Base-by-base conservation (phyloP, 805 yeast genomes). In the Zygosaccharomyces kombuchaensis region DNA sequence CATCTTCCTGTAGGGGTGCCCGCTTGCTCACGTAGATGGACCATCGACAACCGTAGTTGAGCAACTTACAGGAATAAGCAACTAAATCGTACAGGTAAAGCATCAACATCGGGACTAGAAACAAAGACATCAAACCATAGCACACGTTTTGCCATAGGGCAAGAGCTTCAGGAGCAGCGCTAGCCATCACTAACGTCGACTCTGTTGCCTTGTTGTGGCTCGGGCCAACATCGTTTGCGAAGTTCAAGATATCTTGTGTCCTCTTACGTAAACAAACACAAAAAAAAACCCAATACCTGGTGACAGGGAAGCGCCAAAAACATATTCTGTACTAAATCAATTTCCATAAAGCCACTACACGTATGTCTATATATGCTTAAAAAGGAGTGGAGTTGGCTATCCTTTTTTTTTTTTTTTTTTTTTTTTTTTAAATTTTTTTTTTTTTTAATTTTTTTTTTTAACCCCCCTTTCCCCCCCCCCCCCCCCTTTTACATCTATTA, bases 71-170 rank as follows among this genome's bases (percentile, higher is more conserved):
- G 9, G 44, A 32, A 34, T 51, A 51, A 8, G 47, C 42, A 13
- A 43, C 35, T 8, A 46, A 30, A 36, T 51, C 55, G 36, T 51
- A 51, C 16, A 39, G 19, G 41, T 48, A 51, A n/a, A 51, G 42
- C 14, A 38, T 19, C 21, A 43, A 29, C 36, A 51, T 9, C n/a
- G 55, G 55, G 13, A 45, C 38, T 39, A 51, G 19, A 12, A 43
- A 26, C 36, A 46, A 12, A 35, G 41, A 44, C n/a, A 46, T 51
- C 23, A 51, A 21, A 25, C 14, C 19, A 10, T 13, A 36, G 16
- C 37, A 36, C 3, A 41, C 13, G 32, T 14, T 22, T 34, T 41
- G 34, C 45, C 37, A 36, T 19, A 41, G n/a, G 6, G 23, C 27
- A 9, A 34, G 17, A 17, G 27, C 27, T 2, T 36, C n/a, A 10